These are phyloP conservation scores for Penicillium sp. DNA, from an alignment of 2,329 filamentous ascomycete genomes.

Conservation along the genomic window DNA sequence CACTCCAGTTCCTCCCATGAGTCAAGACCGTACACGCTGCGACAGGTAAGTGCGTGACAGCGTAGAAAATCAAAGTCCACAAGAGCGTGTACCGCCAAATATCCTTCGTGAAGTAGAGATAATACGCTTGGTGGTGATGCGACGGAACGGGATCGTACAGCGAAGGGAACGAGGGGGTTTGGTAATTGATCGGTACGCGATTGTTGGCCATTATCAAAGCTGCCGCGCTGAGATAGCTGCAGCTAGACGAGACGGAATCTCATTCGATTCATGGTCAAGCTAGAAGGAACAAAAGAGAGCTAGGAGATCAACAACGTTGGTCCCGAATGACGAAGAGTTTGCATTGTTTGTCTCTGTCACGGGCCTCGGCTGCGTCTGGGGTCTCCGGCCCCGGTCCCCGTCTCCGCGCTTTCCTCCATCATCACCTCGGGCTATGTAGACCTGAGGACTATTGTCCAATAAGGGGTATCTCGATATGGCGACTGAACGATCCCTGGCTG, in stretches of 20 bases:
- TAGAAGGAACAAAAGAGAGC: not conserved
- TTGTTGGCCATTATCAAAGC: constrained; percentile 33
- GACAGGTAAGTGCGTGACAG: constrained; percentile 69
- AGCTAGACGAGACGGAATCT: not conserved
- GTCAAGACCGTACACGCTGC: constrained; percentile 69
- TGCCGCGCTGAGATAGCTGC: constrained; percentile 2
- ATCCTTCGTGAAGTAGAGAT: constrained; percentile 71
- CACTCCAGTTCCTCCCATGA: constrained; percentile 53
- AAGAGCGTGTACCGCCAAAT: constrained; percentile 84
- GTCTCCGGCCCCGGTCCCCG: constrained; percentile 19
- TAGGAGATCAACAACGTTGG: not conserved
- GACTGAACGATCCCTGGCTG: constrained; percentile 60
- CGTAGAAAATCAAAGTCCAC: constrained; percentile 82
- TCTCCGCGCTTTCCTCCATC: constrained; percentile 26
- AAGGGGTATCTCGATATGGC: constrained; percentile 44
- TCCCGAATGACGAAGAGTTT: constrained; percentile 26
- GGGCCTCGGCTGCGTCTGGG: constrained; percentile 31
- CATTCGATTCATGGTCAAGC: not conserved
- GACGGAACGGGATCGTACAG: constrained; percentile 72
- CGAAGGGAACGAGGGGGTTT: constrained; percentile 71
- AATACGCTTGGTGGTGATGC: constrained; percentile 54
- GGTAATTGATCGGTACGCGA: constrained; percentile 58
- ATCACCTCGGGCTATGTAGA: constrained; percentile 17
- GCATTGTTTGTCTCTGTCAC: constrained; percentile 30
- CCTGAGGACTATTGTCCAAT: constrained; percentile 7